Evolutionary conservation across 192 early-diverging fungal genomes (phyloP), one percentile per base, ranked within the genome.

Genomic region (Backusella mclennaniae): DNA sequence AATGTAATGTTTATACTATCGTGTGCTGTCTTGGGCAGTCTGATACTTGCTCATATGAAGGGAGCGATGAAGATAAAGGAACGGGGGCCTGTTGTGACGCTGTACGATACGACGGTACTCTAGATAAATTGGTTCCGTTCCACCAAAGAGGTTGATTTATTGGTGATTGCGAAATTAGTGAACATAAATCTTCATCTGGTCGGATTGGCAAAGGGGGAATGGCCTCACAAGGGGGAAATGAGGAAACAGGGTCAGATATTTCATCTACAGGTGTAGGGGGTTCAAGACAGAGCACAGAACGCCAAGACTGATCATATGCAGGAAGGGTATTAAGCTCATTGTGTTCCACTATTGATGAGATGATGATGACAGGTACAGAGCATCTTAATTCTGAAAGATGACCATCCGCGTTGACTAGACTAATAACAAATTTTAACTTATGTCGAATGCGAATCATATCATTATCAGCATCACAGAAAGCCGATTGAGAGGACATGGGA

Each of bases 371-470:
- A 7, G 81, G 81, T 17, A 85, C 23, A 12, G 76, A 39, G 6
- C 79, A 83, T 6, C 79, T 73, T 70, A 85, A 38, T 66, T 85
- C 84, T 19, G 81, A 82, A 33, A 78, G 41, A 35, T 82, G 81
- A 29, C 73, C 77, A 44, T 83, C 82, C 17, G 74, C 69, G 52
- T 81, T 80, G 31, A 66, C 35, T 17, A 85, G 67, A 38, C 41
- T 59, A 15, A 85, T 75, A 19, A 69, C 67, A 66, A 85, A 85
- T 76, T 76, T 83, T 12, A 85, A 66, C 49, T 80, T 78, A 74
- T 85, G 84, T 19, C 46, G n/a, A 15, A 85, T 76, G 1, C 69
- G 29, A 35, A 85, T 85, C 67, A 83, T 76, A n/a, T 80, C 82
- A 36, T 80, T 85, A 29, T 85, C 73, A 8, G 82, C 53, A 72